Percentiles rank a stretch among this genome's conserved stretches.
These are phyloP conservation scores for Takashimella tepidaria DNA, from an alignment of 1,284 basidiomycete species.

Conservation along the genomic window DNA sequence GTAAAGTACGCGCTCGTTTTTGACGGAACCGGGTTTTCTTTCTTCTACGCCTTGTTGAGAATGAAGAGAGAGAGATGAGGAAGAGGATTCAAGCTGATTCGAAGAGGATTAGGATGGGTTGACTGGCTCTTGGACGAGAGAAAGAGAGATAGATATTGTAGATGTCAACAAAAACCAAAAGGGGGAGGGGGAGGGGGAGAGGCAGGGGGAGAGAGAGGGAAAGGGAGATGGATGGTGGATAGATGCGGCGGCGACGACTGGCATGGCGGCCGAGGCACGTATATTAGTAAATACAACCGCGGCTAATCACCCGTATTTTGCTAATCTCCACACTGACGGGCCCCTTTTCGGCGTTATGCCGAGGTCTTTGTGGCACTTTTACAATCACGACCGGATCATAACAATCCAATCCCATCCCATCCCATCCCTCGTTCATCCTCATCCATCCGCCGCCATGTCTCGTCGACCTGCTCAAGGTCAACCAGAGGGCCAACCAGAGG, in stretches of 20 bases:
- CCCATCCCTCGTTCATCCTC: no score
- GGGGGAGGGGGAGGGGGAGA: background rate
- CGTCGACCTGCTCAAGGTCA: conserved; percentile 11
- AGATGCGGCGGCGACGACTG: background rate
- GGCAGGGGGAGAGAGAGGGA: background rate
- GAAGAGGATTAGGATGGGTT: conserved; percentile 2
- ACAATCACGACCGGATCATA: no score
- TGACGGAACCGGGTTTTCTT: background rate
- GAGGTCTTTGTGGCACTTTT: background rate
- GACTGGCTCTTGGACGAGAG: conserved; percentile 2
- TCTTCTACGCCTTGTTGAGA: background rate
- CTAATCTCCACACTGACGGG: no score
- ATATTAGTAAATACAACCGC: no score
- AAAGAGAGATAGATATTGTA: background rate
- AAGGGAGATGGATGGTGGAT: background rate
- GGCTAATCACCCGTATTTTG: no score
- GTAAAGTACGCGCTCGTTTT: background rate
- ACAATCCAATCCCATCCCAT: no score
- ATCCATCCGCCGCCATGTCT: conserved; percentile 7
- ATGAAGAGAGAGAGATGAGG: background rate
- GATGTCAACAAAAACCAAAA: background rate
- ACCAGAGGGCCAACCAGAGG: conserved; percentile 17
- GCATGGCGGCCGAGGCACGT: background rate
- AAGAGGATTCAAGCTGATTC: background rate
- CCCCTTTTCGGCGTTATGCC: background rate